Conservation (phyloP, 2,329 filamentous ascomycete species). For the Macroventuria anomochaeta region DNA sequence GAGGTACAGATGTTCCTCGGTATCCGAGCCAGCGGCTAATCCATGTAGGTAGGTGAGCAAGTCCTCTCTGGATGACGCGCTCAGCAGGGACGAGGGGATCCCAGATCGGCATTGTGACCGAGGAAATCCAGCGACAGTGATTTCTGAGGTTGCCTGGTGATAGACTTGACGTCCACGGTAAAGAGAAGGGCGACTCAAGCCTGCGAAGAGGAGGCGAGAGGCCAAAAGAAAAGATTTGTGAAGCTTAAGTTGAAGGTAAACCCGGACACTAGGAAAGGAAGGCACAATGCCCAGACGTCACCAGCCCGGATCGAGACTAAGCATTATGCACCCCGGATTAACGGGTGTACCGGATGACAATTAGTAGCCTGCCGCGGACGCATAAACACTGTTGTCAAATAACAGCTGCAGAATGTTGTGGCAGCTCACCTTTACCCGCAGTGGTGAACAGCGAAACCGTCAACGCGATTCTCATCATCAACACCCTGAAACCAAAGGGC, state of each 20-base stretch:
- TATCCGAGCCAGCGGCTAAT: slow-evolving; percentile 70
- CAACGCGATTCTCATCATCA: neutral
- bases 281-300: slow-evolving; percentile 26
- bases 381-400: neutral
- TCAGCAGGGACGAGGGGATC: slow-evolving; percentile 39
- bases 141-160: neutral
- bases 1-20: slow-evolving; percentile 38
- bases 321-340: slow-evolving; percentile 31
- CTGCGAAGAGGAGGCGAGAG: slow-evolving; percentile 1
- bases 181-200: neutral
- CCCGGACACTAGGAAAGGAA: slow-evolving; percentile 21
- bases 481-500: neutral
- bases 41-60: slow-evolving; percentile 63
- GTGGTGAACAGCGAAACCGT: neutral
- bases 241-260: slow-evolving; percentile 23
- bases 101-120: slow-evolving; percentile 27
- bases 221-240: slow-evolving; percentile 14
- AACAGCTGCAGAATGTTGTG: neutral
- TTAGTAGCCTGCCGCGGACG: neutral
- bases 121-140: neutral
- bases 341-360: slow-evolving; percentile 18
- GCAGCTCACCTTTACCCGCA: neutral
- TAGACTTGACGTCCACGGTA: neutral
- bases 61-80: slow-evolving; percentile 36
- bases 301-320: slow-evolving; percentile 19